Evolutionary conservation across 495 filamentous ascomycete species (phyloP).

Genomic region (Aspergillus taichungensis): DNA sequence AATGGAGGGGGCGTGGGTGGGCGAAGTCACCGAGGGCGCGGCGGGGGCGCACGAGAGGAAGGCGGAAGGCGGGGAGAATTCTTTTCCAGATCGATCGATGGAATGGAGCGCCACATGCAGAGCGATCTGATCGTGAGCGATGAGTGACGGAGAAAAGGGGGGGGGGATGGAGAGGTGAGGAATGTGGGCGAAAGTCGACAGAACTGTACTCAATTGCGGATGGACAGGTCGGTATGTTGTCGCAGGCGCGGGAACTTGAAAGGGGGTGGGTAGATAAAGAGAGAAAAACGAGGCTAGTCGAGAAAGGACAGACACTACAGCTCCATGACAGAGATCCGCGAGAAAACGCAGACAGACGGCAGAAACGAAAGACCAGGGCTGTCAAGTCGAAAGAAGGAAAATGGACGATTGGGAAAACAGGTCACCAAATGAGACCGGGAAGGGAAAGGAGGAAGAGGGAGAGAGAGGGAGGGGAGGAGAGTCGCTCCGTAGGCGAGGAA

Average conservation of each 20-base stretch:
- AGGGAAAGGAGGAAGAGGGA: neutral
- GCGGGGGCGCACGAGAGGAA: slow-evolving; percentile 3
- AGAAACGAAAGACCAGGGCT: no score
- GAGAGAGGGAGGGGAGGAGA: neutral
- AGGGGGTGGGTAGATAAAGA: neutral
- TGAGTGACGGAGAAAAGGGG: neutral
- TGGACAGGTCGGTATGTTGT: neutral
- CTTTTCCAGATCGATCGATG: slow-evolving; percentile 9
- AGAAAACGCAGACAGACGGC: no score
- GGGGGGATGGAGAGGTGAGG: slow-evolving; percentile 10
- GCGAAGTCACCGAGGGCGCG: slow-evolving; percentile 3
- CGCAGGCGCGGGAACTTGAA: slow-evolving; percentile 3
- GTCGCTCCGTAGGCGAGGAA: neutral
- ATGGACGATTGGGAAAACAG: neutral
- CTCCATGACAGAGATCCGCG: no score
- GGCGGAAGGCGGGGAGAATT: slow-evolving; percentile 7
- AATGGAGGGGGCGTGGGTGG: no score
- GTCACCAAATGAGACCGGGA: neutral
- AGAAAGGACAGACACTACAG: no score
- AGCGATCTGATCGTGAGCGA: neutral
- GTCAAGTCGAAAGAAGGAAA: slow-evolving; percentile 4
- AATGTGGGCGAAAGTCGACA: slow-evolving; percentile 16
- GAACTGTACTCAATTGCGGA: slow-evolving; percentile 10
- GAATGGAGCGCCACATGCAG: slow-evolving; percentile 28
- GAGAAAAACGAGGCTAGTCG: no score